Evolutionary conservation across 441 rosid species (phyloP).

Genomic region (Croton laevigatus): DNA sequence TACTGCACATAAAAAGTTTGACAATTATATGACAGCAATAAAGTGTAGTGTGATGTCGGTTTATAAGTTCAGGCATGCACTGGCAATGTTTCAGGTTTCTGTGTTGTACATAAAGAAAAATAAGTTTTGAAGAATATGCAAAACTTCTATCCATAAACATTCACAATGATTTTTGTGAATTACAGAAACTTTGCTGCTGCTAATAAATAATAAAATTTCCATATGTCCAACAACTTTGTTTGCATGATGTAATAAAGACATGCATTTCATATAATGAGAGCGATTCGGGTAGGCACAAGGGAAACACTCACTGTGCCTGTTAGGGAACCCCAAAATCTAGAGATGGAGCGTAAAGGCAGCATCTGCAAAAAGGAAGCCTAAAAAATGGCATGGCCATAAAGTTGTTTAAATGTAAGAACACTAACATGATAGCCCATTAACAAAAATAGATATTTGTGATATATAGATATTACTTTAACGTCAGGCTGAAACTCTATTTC

Average conservation of each 20-base stretch:
- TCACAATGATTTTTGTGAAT: not conserved
- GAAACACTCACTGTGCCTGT: conserved; percentile 55
- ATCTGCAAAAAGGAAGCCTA: conserved; percentile 77
- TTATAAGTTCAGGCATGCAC: not conserved
- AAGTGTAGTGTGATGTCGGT: not conserved
- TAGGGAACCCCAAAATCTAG: conserved; percentile 82
- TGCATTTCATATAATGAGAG: not conserved
- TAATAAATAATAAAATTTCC: too few species aligned
- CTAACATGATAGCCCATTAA: conserved; percentile 1
- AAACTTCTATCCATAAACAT: conserved; percentile 1
- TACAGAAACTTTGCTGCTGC: not conserved
- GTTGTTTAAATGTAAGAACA: conserved; percentile 12
- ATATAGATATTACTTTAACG: conserved; percentile 46
- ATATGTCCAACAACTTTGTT: not conserved
- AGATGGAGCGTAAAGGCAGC: conserved; percentile 79
- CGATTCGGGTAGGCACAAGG: conserved; percentile 15
- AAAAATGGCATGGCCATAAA: conserved; percentile 19
- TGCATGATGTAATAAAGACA: not conserved
- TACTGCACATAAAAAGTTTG: not conserved
- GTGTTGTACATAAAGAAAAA: not conserved
- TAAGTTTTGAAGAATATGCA: not conserved
- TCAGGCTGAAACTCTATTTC: conserved; percentile 84
- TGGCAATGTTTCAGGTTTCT: not conserved
- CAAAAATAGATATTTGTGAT: not conserved
- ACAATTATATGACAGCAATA: not conserved